Evolutionary conservation across 371 early-diverging fungal species (phyloP).

Genomic region (Umbelopsis sp.): DNA sequence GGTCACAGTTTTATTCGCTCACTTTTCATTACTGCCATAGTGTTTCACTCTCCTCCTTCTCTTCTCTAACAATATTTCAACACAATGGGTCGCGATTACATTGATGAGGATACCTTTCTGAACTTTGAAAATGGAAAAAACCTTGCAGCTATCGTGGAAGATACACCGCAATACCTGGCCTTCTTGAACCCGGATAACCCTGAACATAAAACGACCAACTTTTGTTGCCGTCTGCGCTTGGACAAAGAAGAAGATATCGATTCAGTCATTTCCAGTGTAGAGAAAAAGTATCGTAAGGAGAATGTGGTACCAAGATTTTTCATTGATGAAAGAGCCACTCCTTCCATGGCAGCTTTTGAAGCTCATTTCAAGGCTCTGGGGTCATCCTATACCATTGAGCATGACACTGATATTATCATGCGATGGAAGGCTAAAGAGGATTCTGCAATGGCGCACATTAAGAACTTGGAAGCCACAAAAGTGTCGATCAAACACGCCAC

Average conservation of each 20-base stretch:
- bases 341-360: slow-evolving; percentile 5
- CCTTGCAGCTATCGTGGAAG: background rate
- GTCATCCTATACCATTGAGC: slow-evolving; percentile 1
- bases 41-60: background rate
- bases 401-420: slow-evolving; percentile 4
- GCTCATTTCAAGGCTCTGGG: slow-evolving; percentile 1
- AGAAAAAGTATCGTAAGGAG: background rate
- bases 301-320: background rate
- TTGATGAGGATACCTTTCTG: background rate
- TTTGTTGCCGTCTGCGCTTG: background rate
- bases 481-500: background rate
- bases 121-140: background rate
- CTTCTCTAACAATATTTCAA: background rate
- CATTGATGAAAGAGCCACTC: background rate
- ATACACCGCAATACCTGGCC: background rate
- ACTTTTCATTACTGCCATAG: background rate
- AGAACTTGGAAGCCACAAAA: background rate
- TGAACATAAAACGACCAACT: background rate
- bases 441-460: background rate
- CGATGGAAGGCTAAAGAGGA: background rate
- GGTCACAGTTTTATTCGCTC: background rate
- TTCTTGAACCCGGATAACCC: background rate
- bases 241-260: background rate
- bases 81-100: background rate
- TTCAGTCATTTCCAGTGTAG: background rate